phyloP scores from a whole-genome alignment of 108 stramenopile genomes.

The Mediolabrus comicus region DNA sequence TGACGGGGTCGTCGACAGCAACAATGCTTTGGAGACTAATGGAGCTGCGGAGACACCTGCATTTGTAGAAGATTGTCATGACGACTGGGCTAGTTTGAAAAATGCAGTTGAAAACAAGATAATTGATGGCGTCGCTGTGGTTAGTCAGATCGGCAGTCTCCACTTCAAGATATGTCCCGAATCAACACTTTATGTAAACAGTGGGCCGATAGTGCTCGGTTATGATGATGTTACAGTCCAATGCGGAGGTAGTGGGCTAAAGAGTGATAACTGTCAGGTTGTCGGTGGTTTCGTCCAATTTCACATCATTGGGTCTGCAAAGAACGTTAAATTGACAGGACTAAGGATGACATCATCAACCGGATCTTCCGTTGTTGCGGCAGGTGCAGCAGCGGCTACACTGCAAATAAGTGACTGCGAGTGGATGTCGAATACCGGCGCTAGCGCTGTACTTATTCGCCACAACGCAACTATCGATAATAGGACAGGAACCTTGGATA shows the following conservation, averaged over 20 bases:
- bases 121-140: not conserved
- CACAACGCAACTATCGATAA: not conserved
- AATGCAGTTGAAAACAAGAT: conserved; percentile 14
- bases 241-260: conserved; percentile 17
- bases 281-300: conserved; percentile 34
- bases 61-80: conserved; percentile 5
- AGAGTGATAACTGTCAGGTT: conserved; percentile 25
- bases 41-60: not conserved
- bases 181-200: conserved; percentile 9
- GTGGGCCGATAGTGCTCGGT: conserved; percentile 33
- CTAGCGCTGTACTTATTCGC: conserved; percentile 25
- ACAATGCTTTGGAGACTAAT: not conserved
- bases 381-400: conserved; percentile 18
- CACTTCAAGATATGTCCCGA: conserved; percentile 42
- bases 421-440: conserved; percentile 26
- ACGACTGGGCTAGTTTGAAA: conserved; percentile 36
- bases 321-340: conserved; percentile 22
- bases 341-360: conserved; percentile 30
- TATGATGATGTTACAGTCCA: conserved; percentile 27
- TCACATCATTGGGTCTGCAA: conserved; percentile 17
- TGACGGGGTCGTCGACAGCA: not conserved
- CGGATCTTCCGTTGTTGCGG: conserved; percentile 34
- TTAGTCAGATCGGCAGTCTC: not conserved
- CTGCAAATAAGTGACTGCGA: conserved; percentile 34
- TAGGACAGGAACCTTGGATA: not conserved